phyloP scores from a whole-genome alignment of 768 basidiomycete genomes.

The Cystobasidium ongulense region DNA sequence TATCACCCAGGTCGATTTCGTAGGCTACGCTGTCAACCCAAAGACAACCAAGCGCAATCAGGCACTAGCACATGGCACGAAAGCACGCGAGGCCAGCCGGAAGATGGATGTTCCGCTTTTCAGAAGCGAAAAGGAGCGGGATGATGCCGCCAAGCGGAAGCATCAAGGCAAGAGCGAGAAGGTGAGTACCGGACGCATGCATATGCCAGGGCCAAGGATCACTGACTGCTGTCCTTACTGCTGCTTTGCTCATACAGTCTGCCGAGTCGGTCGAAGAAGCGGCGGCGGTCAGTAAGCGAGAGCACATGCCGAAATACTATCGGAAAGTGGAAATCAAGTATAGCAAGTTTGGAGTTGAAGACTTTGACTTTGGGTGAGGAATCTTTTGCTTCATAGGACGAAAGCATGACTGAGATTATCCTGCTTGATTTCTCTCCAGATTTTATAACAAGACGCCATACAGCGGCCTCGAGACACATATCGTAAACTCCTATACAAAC shows the following conservation, averaged over 20 bases:
- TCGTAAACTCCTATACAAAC: slow-evolving; percentile 95
- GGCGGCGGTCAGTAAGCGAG: slow-evolving; percentile 15
- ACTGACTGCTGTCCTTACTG: too few species aligned
- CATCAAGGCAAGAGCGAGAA: not conserved
- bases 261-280: not conserved
- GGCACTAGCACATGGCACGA: slow-evolving; percentile 53
- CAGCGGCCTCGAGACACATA: slow-evolving; percentile 92
- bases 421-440: slow-evolving; percentile 47
- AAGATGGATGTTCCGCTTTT: slow-evolving; percentile 52
- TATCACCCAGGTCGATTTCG: slow-evolving; percentile 58
- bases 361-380: slow-evolving; percentile 87
- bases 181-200: not conserved
- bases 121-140: slow-evolving; percentile 63
- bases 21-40: slow-evolving; percentile 81
- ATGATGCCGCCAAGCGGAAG: slow-evolving; percentile 42
- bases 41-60: slow-evolving; percentile 76
- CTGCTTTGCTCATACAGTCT: not conserved
- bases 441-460: slow-evolving; percentile 87
- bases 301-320: slow-evolving; percentile 63
- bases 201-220: not conserved
- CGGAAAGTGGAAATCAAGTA: slow-evolving; percentile 95
- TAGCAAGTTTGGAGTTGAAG: slow-evolving; percentile 95
- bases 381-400: not conserved
- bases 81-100: slow-evolving; percentile 51
- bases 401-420: not conserved